Conservation (phyloP, 768 basidiomycete species). For the Tremella mesenterica region DNA sequence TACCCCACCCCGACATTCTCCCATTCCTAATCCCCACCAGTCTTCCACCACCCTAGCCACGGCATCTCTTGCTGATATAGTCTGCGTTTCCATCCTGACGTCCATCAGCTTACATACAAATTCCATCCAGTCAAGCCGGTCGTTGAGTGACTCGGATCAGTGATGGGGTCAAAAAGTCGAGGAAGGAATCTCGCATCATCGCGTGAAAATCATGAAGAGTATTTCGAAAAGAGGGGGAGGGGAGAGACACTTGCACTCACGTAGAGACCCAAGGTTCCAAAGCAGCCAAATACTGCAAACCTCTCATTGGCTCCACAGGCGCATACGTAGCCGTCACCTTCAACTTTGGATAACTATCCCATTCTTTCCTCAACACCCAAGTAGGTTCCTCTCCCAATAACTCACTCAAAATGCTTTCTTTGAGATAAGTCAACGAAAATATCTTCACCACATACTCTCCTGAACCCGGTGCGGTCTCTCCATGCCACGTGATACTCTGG, state of each 20-base stretch:
- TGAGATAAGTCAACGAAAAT: conserved; percentile 60
- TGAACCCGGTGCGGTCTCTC: conserved; percentile 48
- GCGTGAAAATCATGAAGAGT: background rate
- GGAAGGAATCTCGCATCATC: too few relatives aligned
- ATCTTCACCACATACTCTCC: conserved; percentile 75
- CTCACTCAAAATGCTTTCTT: conserved; percentile 60
- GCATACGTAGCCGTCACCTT: conserved; percentile 62
- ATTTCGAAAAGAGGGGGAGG: conserved; percentile 4
- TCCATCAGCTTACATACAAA: conserved; percentile 49
- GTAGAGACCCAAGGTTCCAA: conserved; percentile 67
- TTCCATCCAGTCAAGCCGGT: background rate
- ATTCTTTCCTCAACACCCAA: conserved; percentile 74
- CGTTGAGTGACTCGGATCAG: background rate
- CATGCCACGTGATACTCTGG: conserved; percentile 77
- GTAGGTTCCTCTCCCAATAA: conserved; percentile 59
- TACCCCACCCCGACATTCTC: conserved; percentile 49
- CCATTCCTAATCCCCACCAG: conserved; percentile 63
- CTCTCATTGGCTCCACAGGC: conserved; percentile 64
- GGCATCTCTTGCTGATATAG: conserved; percentile 68
- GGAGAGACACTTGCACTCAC: conserved; percentile 13
- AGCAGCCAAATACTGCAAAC: conserved; percentile 83
- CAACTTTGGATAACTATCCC: conserved; percentile 47
- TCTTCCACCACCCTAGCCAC: conserved; percentile 70
- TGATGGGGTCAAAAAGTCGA: too few relatives aligned
- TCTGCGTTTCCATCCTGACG: conserved; percentile 84